Conservation (phyloP, 148 eudicot species). For the Limonium bicolor region DNA sequence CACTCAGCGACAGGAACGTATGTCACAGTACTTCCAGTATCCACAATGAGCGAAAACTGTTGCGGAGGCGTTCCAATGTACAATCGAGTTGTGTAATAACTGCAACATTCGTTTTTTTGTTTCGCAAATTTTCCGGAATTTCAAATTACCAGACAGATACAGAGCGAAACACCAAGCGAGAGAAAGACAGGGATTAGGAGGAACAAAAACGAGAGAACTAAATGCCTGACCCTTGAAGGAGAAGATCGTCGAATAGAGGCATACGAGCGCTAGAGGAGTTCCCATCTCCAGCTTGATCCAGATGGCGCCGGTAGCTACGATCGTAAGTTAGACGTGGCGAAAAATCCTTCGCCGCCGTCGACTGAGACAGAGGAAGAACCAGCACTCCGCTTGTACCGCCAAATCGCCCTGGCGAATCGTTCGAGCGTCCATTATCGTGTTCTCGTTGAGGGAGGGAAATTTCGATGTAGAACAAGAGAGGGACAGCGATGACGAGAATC, state of each 20-base stretch:
- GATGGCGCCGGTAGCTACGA: slow-evolving; percentile 6
- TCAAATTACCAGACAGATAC: background rate
- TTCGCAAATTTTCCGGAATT: background rate
- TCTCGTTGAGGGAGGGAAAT: too few relatives aligned
- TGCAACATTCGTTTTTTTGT: too few relatives aligned
- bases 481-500: too few relatives aligned
- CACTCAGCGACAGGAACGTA: slow-evolving; percentile 58
- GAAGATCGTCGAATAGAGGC: slow-evolving; percentile 12
- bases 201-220: too few relatives aligned
- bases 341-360: background rate
- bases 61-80: slow-evolving; percentile 61
- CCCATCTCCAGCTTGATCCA: background rate
- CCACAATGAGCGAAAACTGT: slow-evolving; percentile 50
- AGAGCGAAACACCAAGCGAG: background rate
- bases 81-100: slow-evolving; percentile 46
- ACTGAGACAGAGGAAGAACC: slow-evolving; percentile 6
- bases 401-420: too few relatives aligned
- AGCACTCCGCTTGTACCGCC: slow-evolving; percentile 3
- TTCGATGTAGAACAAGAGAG: too few relatives aligned
- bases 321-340: background rate
- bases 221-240: slow-evolving; percentile 4
- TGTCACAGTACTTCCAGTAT: slow-evolving; percentile 69
- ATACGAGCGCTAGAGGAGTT: slow-evolving; percentile 8
- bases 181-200: background rate
- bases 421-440: too few relatives aligned